phyloP scores from a whole-genome alignment of 2,329 filamentous ascomycete genomes.

The Neopestalotiopsis sp. region DNA sequence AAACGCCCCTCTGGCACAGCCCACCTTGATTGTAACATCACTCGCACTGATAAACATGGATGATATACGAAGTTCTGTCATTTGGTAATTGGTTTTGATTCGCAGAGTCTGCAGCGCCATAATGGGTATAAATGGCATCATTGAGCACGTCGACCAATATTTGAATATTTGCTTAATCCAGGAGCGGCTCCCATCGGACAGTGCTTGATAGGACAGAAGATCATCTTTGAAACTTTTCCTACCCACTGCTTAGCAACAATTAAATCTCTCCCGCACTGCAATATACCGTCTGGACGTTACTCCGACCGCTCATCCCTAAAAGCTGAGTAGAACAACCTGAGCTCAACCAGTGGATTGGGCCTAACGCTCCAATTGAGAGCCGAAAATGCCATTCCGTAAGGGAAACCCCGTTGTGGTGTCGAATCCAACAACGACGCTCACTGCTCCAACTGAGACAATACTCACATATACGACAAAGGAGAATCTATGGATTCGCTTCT shows the following conservation, averaged over 20 bases:
- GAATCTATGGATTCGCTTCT: conserved; percentile 10
- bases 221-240: not conserved
- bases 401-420: not conserved
- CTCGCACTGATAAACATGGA: too few species aligned
- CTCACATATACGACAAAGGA: not conserved
- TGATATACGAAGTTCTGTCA: too few species aligned
- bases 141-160: not conserved
- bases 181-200: too few species aligned
- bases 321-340: not conserved
- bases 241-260: too few species aligned
- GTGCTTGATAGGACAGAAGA: not conserved
- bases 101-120: not conserved
- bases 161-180: not conserved
- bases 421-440: not conserved
- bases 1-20: too few species aligned
- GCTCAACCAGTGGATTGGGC: too few species aligned
- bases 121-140: conserved; percentile 6
- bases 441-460: not conserved
- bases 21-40: too few species aligned
- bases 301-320: too few species aligned
- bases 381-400: not conserved
- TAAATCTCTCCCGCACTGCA: too few species aligned
- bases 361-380: not conserved
- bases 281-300: too few species aligned
- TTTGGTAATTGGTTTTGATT: too few species aligned